Evolutionary conservation across 2,329 filamentous ascomycete species (phyloP).

Genomic region (Cylindrodendrum hubeiense): DNA sequence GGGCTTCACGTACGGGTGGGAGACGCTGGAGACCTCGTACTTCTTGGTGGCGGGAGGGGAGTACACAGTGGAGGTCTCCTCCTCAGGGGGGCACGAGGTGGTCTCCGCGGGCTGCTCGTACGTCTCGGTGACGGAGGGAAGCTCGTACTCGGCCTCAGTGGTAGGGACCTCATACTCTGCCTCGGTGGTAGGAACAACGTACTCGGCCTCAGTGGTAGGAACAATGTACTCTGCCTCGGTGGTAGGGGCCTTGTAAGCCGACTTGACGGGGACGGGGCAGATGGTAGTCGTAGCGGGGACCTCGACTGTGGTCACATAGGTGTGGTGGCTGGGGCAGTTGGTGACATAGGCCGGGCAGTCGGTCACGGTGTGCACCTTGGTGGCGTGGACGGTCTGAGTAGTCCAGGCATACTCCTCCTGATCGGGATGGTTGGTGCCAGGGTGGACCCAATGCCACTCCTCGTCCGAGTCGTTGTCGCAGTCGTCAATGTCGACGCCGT

Average conservation of each 20-base stretch:
- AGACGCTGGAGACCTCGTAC: background rate
- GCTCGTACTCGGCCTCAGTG: background rate
- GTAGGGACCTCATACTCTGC: background rate
- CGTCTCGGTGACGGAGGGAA: background rate
- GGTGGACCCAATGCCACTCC: conserved; percentile 54
- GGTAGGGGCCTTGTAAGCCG: conserved; percentile 26
- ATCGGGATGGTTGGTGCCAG: conserved; percentile 42
- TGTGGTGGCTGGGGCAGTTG: conserved; percentile 54
- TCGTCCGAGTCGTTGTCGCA: conserved; percentile 48
- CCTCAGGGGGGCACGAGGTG: background rate
- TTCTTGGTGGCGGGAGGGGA: background rate
- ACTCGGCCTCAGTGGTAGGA: background rate
- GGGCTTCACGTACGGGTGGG: background rate
- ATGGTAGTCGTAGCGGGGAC: conserved; percentile 57
- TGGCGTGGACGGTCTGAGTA: conserved; percentile 57
- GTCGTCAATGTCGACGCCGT: conserved; percentile 50
- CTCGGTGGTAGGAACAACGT: background rate
- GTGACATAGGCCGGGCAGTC: conserved; percentile 52
- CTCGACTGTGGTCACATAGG: conserved; percentile 51
- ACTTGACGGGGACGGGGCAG: conserved; percentile 55
- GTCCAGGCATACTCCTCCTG: conserved; percentile 51
- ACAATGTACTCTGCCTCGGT: conserved; percentile 1
- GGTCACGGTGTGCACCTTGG: conserved; percentile 54
- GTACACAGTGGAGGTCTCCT: background rate
- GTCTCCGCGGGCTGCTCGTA: background rate